Conservation (phyloP, 2,329 filamentous ascomycete species). For the Aphanocladium album region DNA sequence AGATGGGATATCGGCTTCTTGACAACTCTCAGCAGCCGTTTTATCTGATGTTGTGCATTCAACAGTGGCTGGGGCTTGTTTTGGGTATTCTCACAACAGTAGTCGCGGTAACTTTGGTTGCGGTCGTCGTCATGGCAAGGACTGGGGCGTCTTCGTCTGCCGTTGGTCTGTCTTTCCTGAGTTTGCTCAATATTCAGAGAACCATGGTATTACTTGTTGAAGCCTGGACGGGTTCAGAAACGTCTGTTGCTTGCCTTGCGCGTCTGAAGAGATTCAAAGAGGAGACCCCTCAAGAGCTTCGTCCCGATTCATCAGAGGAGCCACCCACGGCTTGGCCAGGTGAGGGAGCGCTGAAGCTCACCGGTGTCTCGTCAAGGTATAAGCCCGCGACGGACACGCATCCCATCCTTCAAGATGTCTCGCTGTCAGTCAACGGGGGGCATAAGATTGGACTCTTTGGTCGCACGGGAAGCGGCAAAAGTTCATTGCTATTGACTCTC, state of each 20-base stretch:
- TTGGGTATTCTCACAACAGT: slow-evolving; percentile 40
- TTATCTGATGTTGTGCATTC: slow-evolving; percentile 42
- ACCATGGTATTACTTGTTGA: background rate
- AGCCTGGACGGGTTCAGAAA: background rate
- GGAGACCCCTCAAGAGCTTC: background rate
- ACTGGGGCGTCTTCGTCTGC: background rate
- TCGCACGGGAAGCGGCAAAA: background rate
- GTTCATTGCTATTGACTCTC: background rate
- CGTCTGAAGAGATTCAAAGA: background rate
- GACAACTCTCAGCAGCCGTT: slow-evolving; percentile 27
- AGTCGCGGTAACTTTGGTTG: slow-evolving; percentile 41
- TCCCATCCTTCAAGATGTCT: background rate
- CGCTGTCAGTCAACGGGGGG: background rate
- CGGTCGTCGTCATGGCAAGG: slow-evolving; percentile 24
- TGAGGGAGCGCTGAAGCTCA: background rate
- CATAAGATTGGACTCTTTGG: background rate
- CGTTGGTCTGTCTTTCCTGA: background rate
- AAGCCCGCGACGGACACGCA: background rate
- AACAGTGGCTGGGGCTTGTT: slow-evolving; percentile 44
- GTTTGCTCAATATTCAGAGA: background rate
- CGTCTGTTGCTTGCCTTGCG: background rate
- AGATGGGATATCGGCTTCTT: slow-evolving; percentile 24
- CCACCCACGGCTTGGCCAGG: background rate
- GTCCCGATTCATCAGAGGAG: background rate
- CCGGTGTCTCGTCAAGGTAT: background rate